A percentile compares a stretch with the other conserved stretches of the same genome.
Evolutionary conservation across 2,329 filamentous ascomycete genomes (phyloP).

Genomic region (Venturia nashicola): DNA sequence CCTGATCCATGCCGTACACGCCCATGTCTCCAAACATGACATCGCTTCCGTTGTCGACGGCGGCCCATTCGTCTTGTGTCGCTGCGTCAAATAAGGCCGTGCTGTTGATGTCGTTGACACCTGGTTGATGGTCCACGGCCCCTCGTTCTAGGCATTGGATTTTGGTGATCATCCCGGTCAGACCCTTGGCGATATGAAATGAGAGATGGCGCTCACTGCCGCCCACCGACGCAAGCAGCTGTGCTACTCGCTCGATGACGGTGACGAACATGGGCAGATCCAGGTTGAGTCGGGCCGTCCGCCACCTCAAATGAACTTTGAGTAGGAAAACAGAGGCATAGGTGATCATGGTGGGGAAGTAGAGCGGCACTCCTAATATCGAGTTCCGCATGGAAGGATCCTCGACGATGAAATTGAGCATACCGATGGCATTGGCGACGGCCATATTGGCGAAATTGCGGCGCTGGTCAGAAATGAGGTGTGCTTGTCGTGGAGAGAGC

Average conservation of each 20-base stretch:
- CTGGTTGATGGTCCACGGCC: background rate
- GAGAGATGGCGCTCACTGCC: constrained; percentile 9
- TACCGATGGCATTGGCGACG: constrained; percentile 29
- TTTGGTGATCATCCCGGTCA: constrained; percentile 6
- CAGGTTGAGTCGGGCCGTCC: constrained; percentile 8
- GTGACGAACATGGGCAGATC: constrained; percentile 1
- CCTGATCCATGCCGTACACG: constrained; percentile 5
- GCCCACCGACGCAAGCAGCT: constrained; percentile 3
- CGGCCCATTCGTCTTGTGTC: constrained; percentile 6
- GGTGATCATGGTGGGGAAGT: constrained; percentile 35
- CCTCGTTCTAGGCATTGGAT: background rate
- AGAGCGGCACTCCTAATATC: constrained; percentile 31
- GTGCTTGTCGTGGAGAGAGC: constrained; percentile 26
- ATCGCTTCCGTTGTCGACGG: constrained; percentile 3
- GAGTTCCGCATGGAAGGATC: constrained; percentile 31
- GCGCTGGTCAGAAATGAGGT: constrained; percentile 30
- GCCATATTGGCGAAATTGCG: constrained; percentile 29
- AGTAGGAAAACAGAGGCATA: constrained; percentile 34
- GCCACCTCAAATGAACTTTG: constrained; percentile 21
- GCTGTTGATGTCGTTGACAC: background rate
- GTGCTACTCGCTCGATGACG: constrained; percentile 6
- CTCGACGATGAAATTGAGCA: constrained; percentile 29
- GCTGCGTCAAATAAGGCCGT: background rate
- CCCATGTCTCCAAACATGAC: constrained; percentile 9
- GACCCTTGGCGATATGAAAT: constrained; percentile 5